Percentiles rank a stretch among this genome's conserved stretches.
Evolutionary conservation across 2,329 filamentous ascomycete genomes (phyloP).

Genomic region (Zymoseptoria tritici): DNA sequence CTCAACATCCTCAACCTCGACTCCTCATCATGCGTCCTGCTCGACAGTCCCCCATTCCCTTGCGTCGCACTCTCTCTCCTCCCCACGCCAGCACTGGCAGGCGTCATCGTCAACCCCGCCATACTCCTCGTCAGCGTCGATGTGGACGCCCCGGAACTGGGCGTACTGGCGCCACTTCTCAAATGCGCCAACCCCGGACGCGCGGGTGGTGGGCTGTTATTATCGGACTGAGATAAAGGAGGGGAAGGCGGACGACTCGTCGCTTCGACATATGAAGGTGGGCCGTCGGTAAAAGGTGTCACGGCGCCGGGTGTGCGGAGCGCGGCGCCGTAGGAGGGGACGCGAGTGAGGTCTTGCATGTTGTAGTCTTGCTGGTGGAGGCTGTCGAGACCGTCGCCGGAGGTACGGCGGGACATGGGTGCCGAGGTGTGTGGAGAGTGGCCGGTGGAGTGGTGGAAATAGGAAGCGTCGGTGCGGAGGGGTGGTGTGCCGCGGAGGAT

Average conservation of each 20-base stretch:
- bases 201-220: slow-evolving; percentile 12
- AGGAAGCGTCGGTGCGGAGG: slow-evolving; percentile 11
- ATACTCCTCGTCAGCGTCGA: slow-evolving; percentile 14
- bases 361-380: slow-evolving; percentile 32
- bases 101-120: slow-evolving; percentile 6
- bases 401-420: slow-evolving; percentile 29
- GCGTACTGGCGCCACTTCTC: slow-evolving; percentile 19
- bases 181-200: slow-evolving; percentile 25
- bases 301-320: slow-evolving; percentile 37
- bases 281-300: slow-evolving; percentile 35
- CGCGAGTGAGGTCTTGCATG: slow-evolving; percentile 41
- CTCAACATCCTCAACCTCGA: slow-evolving; percentile 19
- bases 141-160: slow-evolving; percentile 15
- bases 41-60: not conserved
- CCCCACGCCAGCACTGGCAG: not conserved
- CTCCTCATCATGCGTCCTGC: slow-evolving; percentile 10
- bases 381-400: slow-evolving; percentile 24
- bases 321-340: slow-evolving; percentile 46
- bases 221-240: not conserved
- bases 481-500: slow-evolving; percentile 7
- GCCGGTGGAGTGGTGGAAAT: slow-evolving; percentile 15
- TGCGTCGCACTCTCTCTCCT: not conserved
- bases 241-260: slow-evolving; percentile 38
- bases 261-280: slow-evolving; percentile 41
- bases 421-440: slow-evolving; percentile 23